Base-by-base conservation (phyloP, 345 rosid species). In the Pistacia atlantica region DNA sequence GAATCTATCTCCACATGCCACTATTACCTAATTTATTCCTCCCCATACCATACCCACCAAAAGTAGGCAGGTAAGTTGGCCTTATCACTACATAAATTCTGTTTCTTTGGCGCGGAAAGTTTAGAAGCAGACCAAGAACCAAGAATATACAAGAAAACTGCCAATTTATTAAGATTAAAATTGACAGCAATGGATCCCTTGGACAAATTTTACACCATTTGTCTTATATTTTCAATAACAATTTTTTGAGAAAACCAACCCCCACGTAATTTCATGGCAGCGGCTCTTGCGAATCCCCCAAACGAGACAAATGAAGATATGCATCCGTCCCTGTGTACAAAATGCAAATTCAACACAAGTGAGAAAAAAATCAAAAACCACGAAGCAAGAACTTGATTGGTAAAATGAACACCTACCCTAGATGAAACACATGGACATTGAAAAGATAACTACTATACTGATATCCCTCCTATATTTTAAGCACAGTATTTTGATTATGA, bases 211-310 rank as follows among this genome's bases (percentile, higher is more conserved):
- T 13, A 37, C 37, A 65, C 5, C 55, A 72, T 22, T 51, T 63
- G 51, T n/a, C 35, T 22, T 12, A 60, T 8, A 69, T 28, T 60
- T 52, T 25, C 58, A 73, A 33, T 22, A 16, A 57, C 11, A 35
- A 22, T 28, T 71, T 66, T 13, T 54, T 42, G 0, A 8, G 9
- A 42, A 7, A 42, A 42, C 25, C 25, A 42, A 0, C 8, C 46
- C 46, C 8, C 46, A 42, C 1, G 9, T 54, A 18, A 63, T 35
- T 54, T 92, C 85, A 92, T 1, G 98, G 89, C 49, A 93, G 82
- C n/a, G 93, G 93, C 52, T 91, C 95, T 72, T 91, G 91, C 5
- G 93, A 89, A 81, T 89, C 91, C 51, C 87, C 91, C 74, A 91
- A 74, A 4, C 93, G 89, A 42, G 85, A 88, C 82, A 91, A 69